These are phyloP conservation scores for Thalia dealbata DNA, from an alignment of 176 grass and related monocot species.

Conservation along the genomic window DNA sequence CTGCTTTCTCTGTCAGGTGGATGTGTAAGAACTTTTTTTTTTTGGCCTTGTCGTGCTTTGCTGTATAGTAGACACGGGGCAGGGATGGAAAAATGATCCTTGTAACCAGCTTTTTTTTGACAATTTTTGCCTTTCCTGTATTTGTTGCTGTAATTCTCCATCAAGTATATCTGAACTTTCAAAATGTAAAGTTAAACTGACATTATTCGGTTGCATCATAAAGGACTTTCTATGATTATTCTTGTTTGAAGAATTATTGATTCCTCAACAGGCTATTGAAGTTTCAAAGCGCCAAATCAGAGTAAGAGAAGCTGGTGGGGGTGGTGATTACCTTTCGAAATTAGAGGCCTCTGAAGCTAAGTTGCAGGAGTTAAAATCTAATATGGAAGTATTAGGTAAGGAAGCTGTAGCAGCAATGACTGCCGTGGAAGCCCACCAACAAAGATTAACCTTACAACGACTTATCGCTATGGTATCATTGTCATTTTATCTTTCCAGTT, in stretches of 20 bases:
- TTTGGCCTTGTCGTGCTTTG: no score
- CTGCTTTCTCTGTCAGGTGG: no score
- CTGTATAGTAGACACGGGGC: no score
- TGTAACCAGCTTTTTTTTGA: no score
- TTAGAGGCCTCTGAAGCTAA: constrained; percentile 70
- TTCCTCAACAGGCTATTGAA: constrained; percentile 59
- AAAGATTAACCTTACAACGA: constrained; percentile 79
- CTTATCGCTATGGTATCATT: constrained; percentile 72
- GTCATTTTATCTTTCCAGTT: neutral
- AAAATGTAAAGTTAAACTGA: neutral
- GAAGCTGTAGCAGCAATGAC: constrained; percentile 84
- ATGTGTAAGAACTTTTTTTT: no score
- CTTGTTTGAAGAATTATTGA: neutral
- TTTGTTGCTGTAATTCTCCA: no score
- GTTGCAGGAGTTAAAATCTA: constrained; percentile 86
- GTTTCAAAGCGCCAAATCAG: constrained; percentile 90
- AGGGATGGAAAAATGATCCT: no score
- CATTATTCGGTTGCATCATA: neutral
- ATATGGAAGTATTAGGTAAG: constrained; percentile 79
- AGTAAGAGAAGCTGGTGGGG: constrained; percentile 67
- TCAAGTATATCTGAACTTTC: no score
- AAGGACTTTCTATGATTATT: neutral
- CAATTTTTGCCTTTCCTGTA: no score
- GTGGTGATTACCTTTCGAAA: constrained; percentile 71
- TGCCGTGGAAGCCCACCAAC: constrained; percentile 87